A percentile compares a stretch with the other conserved stretches of the same genome.
These are phyloP conservation scores for Podospora didyma DNA, from an alignment of 495 filamentous ascomycete species.

Conservation along the genomic window DNA sequence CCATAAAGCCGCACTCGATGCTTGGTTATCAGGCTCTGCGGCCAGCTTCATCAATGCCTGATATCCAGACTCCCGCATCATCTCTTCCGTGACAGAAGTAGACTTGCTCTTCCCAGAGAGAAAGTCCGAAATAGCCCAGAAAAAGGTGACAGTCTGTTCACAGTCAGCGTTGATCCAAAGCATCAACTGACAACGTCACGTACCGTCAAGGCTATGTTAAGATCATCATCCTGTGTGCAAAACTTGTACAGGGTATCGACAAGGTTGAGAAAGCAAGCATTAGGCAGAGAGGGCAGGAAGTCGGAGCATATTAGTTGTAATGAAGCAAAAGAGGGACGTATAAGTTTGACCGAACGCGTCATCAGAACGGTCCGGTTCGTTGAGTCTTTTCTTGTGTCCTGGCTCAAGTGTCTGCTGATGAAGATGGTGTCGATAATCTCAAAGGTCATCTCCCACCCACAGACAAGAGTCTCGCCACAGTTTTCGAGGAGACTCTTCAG, in stretches of 20 bases:
- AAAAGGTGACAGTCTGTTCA: slow-evolving; percentile 76
- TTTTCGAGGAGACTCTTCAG: slow-evolving; percentile 81
- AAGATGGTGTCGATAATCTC: slow-evolving; percentile 84
- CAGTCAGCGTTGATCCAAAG: slow-evolving; percentile 18
- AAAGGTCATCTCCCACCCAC: slow-evolving; percentile 82
- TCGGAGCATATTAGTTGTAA: slow-evolving; percentile 92
- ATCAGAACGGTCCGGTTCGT: slow-evolving; percentile 24
- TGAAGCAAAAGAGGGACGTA: slow-evolving; percentile 80
- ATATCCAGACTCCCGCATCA: slow-evolving; percentile 49
- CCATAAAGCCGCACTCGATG: slow-evolving; percentile 69
- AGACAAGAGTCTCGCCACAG: slow-evolving; percentile 75
- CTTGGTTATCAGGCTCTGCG: slow-evolving; percentile 42
- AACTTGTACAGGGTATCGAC: slow-evolving; percentile 88
- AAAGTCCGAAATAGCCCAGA: slow-evolving; percentile 92
- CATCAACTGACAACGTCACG: slow-evolving; percentile 14
- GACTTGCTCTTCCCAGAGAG: slow-evolving; percentile 50
- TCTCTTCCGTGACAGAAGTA: slow-evolving; percentile 43
- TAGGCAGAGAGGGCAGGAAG: slow-evolving; percentile 76
- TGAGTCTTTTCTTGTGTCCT: slow-evolving; percentile 19
- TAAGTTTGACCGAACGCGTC: slow-evolving; percentile 68
- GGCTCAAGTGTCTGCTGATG: slow-evolving; percentile 33
- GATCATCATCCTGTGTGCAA: slow-evolving; percentile 78
- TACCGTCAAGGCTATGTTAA: slow-evolving; percentile 91
- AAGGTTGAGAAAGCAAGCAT: slow-evolving; percentile 72
- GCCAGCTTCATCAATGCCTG: slow-evolving; percentile 47